Conservation (phyloP, 1,139 yeast species). For the Sugiyamaella grinbergsii region DNA sequence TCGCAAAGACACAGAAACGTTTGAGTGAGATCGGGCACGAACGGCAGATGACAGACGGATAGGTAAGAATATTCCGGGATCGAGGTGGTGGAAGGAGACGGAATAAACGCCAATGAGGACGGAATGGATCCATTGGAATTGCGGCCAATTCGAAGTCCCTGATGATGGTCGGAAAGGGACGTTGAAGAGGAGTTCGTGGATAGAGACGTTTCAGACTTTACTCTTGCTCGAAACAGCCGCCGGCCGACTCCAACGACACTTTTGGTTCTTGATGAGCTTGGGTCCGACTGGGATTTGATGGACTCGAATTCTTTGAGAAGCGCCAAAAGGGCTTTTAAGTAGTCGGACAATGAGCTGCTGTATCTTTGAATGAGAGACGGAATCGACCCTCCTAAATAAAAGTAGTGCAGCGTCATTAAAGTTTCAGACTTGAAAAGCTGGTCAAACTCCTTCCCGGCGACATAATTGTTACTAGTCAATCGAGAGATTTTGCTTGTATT, state of each 20-base stretch:
- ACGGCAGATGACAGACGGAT: constrained; percentile 36
- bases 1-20: constrained; percentile 38
- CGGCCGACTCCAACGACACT: constrained; percentile 35
- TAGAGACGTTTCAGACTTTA: constrained; percentile 28
- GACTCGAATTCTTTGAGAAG: constrained; percentile 35
- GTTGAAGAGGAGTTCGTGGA: constrained; percentile 7
- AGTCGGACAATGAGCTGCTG: constrained; percentile 28
- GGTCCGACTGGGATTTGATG: constrained; percentile 25
- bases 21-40: constrained; percentile 38
- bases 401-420: constrained; percentile 28
- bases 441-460: constrained; percentile 32
- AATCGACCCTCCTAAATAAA: constrained; percentile 35
- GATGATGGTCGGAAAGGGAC: constrained; percentile 7
- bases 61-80: constrained; percentile 31
- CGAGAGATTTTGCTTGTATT: constrained; percentile 32
- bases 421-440: constrained; percentile 22
- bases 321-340: constrained; percentile 27
- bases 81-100: constrained; percentile 17
- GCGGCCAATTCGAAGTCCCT: constrained; percentile 6
- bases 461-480: constrained; percentile 23
- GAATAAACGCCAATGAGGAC: constrained; percentile 12
- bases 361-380: constrained; percentile 28
- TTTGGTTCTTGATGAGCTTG: constrained; percentile 29
- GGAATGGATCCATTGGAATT: constrained; percentile 15
- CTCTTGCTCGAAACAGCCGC: constrained; percentile 32